Conservation (phyloP, 2,329 filamentous ascomycete genomes). For the Pestalotiopsis sp. region DNA sequence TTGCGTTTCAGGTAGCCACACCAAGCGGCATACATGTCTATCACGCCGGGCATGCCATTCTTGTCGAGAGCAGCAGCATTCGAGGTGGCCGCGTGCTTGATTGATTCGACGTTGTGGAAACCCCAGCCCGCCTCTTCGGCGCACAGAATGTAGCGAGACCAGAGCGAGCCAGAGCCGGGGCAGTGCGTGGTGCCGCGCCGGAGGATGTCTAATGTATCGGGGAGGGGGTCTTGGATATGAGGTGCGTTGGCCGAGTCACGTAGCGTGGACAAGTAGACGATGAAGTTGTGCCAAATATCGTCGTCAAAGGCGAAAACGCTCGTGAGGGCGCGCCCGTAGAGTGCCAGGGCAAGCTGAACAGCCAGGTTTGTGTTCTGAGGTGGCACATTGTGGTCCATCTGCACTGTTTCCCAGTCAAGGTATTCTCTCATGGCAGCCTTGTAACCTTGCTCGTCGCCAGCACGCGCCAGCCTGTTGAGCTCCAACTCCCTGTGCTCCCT, state of each 20-base stretch:
- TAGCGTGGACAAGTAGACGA: conserved; percentile 69
- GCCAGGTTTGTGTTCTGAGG: conserved; percentile 46
- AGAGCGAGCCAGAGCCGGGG: conserved; percentile 88
- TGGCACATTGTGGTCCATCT: conserved; percentile 54
- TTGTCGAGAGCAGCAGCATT: conserved; percentile 83
- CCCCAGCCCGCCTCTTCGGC: conserved; percentile 77
- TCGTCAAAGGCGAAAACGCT: conserved; percentile 73
- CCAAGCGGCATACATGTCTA: conserved; percentile 93
- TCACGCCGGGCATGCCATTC: conserved; percentile 82
- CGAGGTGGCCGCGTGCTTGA: conserved; percentile 85
- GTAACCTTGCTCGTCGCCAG: conserved; percentile 58
- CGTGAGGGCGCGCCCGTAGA: conserved; percentile 79
- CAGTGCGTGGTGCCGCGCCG: conserved; percentile 87
- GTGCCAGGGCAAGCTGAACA: conserved; percentile 58
- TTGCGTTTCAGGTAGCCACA: conserved; percentile 89
- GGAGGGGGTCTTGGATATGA: conserved; percentile 40
- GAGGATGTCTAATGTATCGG: conserved; percentile 68
- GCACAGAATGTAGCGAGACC: conserved; percentile 85
- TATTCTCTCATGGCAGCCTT: conserved; percentile 65
- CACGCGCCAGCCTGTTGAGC: conserved; percentile 59
- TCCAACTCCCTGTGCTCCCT: conserved; percentile 72
- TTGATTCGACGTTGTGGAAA: conserved; percentile 81
- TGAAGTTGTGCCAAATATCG: conserved; percentile 80
- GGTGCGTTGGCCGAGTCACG: conserved; percentile 43
- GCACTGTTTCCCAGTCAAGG: conserved; percentile 79